A percentile compares a stretch with the other conserved stretches of the same genome.
These are phyloP conservation scores for Coemansia sp. DNA, from an alignment of 371 early-diverging fungal species.

Conservation along the genomic window DNA sequence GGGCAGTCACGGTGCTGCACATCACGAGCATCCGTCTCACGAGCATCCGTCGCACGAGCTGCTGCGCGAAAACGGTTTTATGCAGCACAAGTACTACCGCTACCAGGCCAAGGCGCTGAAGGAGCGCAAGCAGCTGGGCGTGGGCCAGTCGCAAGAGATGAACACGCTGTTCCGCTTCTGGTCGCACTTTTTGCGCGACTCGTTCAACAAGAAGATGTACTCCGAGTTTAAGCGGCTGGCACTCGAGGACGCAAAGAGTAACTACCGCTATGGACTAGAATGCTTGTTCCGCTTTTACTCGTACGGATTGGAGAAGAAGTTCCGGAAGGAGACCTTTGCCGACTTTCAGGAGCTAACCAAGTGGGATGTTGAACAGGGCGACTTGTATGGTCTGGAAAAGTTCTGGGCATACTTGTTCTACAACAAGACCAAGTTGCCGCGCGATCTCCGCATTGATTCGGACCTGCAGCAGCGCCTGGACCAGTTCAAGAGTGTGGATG, in stretches of 20 bases:
- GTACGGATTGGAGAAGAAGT: conserved; percentile 90
- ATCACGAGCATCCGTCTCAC: conserved; percentile 91
- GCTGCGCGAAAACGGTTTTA: conserved; percentile 89
- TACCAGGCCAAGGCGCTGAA: conserved; percentile 92
- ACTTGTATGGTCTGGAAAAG: conserved; percentile 91
- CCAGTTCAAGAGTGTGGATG: conserved; percentile 68
- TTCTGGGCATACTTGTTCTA: conserved; percentile 94
- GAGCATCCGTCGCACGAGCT: conserved; percentile 92
- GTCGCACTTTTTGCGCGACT: conserved; percentile 95
- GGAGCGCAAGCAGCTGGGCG: conserved; percentile 88
- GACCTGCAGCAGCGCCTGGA: conserved; percentile 63
- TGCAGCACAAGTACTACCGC: conserved; percentile 93
- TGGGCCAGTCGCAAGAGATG: conserved; percentile 96
- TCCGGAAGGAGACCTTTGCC: conserved; percentile 77
- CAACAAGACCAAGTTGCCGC: conserved; percentile 78
- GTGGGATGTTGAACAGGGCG: conserved; percentile 66
- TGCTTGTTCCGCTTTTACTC: conserved; percentile 96
- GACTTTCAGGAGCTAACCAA: conserved; percentile 86
- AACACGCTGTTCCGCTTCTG: conserved; percentile 97
- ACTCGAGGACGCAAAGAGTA: conserved; percentile 84
- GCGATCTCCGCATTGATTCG: conserved; percentile 60
- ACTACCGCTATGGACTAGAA: conserved; percentile 93
- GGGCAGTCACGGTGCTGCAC: conserved; percentile 4
- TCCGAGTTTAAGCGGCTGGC: conserved; percentile 87
- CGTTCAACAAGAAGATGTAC: conserved; percentile 91